These are phyloP conservation scores for Salmacisia buchloeana DNA, from an alignment of 1,284 basidiomycete genomes.

Conservation along the genomic window DNA sequence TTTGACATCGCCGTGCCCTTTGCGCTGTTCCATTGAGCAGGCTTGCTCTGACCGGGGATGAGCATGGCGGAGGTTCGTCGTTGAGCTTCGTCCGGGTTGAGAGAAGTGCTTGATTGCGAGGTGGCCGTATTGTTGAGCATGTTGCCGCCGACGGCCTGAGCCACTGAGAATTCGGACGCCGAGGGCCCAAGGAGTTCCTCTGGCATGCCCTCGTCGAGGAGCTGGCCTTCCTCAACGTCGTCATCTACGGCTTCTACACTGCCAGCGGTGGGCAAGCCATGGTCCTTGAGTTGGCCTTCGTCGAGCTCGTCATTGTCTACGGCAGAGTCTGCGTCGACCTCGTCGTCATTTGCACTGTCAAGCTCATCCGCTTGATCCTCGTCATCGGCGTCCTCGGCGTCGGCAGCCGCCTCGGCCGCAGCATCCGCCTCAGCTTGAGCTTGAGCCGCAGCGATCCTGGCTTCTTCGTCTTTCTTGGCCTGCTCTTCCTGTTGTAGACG, in stretches of 20 bases:
- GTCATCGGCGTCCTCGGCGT: neutral
- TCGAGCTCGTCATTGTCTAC: neutral
- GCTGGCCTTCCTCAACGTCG: neutral
- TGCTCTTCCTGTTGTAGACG: too few species aligned
- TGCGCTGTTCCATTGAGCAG: neutral
- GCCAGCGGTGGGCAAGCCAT: too few species aligned
- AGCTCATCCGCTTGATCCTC: neutral
- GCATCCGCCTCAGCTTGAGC: neutral
- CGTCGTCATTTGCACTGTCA: neutral
- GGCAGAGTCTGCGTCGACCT: neutral
- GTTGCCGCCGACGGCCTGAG: neutral
- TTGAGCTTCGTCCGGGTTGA: neutral
- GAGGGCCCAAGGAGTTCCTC: neutral
- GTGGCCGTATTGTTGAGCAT: too few species aligned
- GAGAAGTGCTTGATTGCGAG: neutral
- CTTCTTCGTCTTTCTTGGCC: too few species aligned
- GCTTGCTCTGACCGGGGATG: neutral
- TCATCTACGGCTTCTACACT: too few species aligned
- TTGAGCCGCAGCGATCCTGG: too few species aligned
- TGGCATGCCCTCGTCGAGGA: conserved; percentile 2
- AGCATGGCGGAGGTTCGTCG: neutral
- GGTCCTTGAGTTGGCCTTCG: neutral
- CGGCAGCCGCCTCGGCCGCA: neutral
- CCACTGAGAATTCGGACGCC: neutral
- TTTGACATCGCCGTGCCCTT: neutral